phyloP scores from a whole-genome alignment of 345 rosid genomes.

The Combretum micranthum region DNA sequence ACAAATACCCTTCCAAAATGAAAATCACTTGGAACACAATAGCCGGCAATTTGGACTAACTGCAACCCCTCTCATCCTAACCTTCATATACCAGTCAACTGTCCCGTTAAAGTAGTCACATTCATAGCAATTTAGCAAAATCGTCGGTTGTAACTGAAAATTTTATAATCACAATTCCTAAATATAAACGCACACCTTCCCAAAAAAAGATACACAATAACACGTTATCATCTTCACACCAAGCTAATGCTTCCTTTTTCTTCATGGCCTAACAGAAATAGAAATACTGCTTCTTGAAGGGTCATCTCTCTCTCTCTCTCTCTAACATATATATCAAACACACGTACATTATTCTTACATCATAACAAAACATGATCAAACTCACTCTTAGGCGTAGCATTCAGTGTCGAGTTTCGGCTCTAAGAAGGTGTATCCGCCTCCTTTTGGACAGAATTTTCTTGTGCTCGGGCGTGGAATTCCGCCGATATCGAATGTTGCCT shows the following conservation, averaged over 20 bases:
- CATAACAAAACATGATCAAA: no score
- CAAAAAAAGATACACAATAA: no score
- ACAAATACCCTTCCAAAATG: constrained; percentile 5
- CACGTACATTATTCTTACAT: no score
- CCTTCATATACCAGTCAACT: constrained; percentile 20
- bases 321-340: no score
- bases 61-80: not conserved
- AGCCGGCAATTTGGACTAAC: constrained; percentile 23
- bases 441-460: constrained; percentile 36
- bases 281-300: no score
- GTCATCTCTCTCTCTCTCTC: constrained; percentile 1
- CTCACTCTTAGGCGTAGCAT: constrained; percentile 34
- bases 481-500: constrained; percentile 37
- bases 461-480: constrained; percentile 45
- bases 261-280: no score
- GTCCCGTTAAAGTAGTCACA: constrained; percentile 33
- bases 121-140: constrained; percentile 10
- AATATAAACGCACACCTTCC: no score
- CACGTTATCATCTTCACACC: no score
- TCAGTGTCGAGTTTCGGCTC: constrained; percentile 38
- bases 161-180: constrained; percentile 12
- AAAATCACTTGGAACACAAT: not conserved
- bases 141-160: constrained; percentile 4
- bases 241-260: no score
- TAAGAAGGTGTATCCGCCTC: constrained; percentile 48